A percentile compares a stretch with the other conserved stretches of the same genome.
Conservation (phyloP, 2,329 filamentous ascomycete genomes). For the Esteya vermicola region DNA sequence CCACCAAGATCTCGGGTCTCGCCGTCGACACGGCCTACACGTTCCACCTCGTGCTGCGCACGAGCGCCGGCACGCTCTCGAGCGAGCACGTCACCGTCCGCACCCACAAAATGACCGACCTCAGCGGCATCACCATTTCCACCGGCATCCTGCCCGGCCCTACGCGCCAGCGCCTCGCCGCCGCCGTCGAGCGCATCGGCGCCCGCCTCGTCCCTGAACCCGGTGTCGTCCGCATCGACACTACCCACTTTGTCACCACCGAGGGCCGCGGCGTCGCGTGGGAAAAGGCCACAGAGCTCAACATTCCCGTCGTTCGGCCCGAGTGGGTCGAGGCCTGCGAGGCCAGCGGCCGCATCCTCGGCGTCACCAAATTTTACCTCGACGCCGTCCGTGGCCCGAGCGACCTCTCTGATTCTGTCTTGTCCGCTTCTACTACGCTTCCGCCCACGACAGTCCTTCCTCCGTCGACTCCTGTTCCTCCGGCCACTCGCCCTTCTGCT, state of each 20-base stretch:
- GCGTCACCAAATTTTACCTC: constrained; percentile 90
- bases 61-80: constrained; percentile 72
- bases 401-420: constrained; percentile 5
- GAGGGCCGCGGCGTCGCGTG: constrained; percentile 80
- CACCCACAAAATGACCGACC: constrained; percentile 97
- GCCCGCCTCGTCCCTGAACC: constrained; percentile 56
- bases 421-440: constrained; percentile 8
- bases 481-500: neutral
- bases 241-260: constrained; percentile 94
- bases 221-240: constrained; percentile 86
- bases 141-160: constrained; percentile 68
- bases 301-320: constrained; percentile 89
- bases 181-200: constrained; percentile 74
- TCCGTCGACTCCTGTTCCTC: too few species aligned
- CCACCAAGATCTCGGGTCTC: constrained; percentile 91
- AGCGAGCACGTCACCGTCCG: constrained; percentile 74
- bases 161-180: constrained; percentile 56
- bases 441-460: constrained; percentile 12
- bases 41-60: constrained; percentile 85
- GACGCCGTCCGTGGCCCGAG: constrained; percentile 48
- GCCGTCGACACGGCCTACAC: constrained; percentile 94
- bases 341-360: constrained; percentile 78
- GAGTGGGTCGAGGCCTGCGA: constrained; percentile 99
- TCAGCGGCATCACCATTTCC: constrained; percentile 89
- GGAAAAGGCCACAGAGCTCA: constrained; percentile 97